Percentiles rank a stretch among this genome's conserved stretches.
phyloP scores from a whole-genome alignment of 768 basidiomycete genomes.

The Scleroderma citrinum region DNA sequence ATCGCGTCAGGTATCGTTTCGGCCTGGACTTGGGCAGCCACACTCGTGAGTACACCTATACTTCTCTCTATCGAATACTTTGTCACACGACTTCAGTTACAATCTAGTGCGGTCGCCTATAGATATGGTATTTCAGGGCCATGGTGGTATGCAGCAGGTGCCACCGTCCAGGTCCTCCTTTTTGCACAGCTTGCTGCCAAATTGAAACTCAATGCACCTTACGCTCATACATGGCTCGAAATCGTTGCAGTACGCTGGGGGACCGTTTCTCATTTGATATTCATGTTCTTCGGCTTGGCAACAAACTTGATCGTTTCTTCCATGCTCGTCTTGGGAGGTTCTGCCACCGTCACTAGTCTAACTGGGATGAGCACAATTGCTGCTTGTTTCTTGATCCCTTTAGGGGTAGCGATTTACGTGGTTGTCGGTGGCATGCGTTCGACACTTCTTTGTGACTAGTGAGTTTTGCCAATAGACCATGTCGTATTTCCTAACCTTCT shows the following conservation, averaged over 20 bases:
- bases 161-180: constrained; percentile 82
- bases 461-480: constrained; percentile 20
- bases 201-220: constrained; percentile 86
- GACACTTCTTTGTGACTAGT: constrained; percentile 84
- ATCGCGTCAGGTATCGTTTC: constrained; percentile 91
- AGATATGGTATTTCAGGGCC: constrained; percentile 81
- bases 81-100: constrained; percentile 38
- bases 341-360: constrained; percentile 81
- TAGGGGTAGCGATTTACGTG: constrained; percentile 86
- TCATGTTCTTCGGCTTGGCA: constrained; percentile 89
- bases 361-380: constrained; percentile 90
- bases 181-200: constrained; percentile 91
- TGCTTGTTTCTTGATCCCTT: constrained; percentile 85
- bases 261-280: constrained; percentile 66
- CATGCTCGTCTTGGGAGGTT: constrained; percentile 74
- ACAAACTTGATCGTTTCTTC: constrained; percentile 92
- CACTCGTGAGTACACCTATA: constrained; percentile 39
- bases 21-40: constrained; percentile 90
- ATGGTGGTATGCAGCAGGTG: constrained; percentile 92
- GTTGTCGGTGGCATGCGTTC: constrained; percentile 85
- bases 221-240: constrained; percentile 85
- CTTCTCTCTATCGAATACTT: not conserved
- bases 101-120: constrained; percentile 82
- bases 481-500: not conserved
- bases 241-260: constrained; percentile 84